Evolutionary conservation across 176 grass and related monocot species (phyloP).

Genomic region (Triticum timopheevii): DNA sequence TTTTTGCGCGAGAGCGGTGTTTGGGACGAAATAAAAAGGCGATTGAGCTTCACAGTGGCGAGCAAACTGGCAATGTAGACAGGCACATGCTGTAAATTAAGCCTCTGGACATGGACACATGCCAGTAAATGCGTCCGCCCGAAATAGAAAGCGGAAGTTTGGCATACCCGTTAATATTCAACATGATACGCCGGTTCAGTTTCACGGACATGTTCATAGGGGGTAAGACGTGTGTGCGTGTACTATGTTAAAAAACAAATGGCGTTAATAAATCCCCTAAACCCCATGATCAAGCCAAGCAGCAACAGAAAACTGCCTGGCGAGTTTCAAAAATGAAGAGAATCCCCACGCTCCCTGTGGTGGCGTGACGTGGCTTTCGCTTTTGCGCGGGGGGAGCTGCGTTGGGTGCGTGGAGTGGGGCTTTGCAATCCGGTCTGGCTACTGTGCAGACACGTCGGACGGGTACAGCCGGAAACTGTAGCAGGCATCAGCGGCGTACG

Average conservation of each 20-base stretch:
- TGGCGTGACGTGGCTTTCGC: neutral
- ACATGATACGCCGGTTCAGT: no score
- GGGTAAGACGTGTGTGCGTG: no score
- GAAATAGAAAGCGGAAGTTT: constrained; percentile 33
- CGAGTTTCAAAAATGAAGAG: neutral
- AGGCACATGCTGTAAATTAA: constrained; percentile 35
- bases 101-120: constrained; percentile 24
- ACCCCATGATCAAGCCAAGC: neutral
- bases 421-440: neutral
- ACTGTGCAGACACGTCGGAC: constrained; percentile 41
- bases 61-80: constrained; percentile 27
- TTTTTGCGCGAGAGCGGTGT: neutral
- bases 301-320: neutral
- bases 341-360: neutral
- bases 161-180: neutral
- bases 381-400: neutral
- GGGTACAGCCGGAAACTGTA: constrained; percentile 30
- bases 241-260: no score
- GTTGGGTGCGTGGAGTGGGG: neutral
- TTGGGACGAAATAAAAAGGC: neutral
- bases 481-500: constrained; percentile 26
- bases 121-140: neutral
- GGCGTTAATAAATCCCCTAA: neutral
- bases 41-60: neutral
- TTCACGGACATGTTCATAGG: no score